A percentile compares a stretch with the other conserved stretches of the same genome.
These are phyloP conservation scores for Dioscorea zingiberensis DNA, from an alignment of 106 monocot species.

Conservation along the genomic window DNA sequence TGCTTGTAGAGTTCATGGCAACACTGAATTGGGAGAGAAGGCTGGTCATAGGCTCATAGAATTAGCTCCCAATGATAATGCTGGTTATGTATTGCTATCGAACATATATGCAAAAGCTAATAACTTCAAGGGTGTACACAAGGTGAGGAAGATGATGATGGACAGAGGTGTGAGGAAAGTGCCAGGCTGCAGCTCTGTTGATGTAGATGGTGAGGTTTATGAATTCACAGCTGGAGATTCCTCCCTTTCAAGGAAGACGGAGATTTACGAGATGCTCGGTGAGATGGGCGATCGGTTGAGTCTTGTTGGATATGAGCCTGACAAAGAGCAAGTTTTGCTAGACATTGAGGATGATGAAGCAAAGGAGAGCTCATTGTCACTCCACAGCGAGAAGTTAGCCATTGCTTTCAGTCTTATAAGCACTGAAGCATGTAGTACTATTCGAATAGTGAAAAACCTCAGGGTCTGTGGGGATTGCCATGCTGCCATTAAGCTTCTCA, in stretches of 20 bases:
- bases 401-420: constrained; percentile 4
- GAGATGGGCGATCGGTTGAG: constrained; percentile 1
- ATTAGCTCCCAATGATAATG: constrained; percentile 5
- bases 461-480: constrained; percentile 13
- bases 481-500: neutral
- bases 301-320: constrained; percentile 2
- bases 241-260: neutral
- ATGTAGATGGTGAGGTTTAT: constrained; percentile 10
- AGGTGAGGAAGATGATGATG: constrained; percentile 6
- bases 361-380: constrained; percentile 4
- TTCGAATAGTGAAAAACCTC: constrained; percentile 10
- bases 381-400: constrained; percentile 8
- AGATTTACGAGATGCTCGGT: constrained; percentile 6
- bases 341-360: constrained; percentile 5
- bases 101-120: constrained; percentile 4
- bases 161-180: constrained; percentile 5
- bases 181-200: constrained; percentile 8
- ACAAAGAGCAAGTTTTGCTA: neutral
- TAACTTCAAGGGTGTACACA: constrained; percentile 2
- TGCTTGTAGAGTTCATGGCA: constrained; percentile 34
- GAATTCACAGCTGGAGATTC: constrained; percentile 8
- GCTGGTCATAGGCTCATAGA: constrained; percentile 19
- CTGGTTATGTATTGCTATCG: constrained; percentile 6
- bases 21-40: constrained; percentile 16
- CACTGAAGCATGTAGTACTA: neutral